phyloP scores from a whole-genome alignment of 768 basidiomycete genomes.

The Russula brevipes region DNA sequence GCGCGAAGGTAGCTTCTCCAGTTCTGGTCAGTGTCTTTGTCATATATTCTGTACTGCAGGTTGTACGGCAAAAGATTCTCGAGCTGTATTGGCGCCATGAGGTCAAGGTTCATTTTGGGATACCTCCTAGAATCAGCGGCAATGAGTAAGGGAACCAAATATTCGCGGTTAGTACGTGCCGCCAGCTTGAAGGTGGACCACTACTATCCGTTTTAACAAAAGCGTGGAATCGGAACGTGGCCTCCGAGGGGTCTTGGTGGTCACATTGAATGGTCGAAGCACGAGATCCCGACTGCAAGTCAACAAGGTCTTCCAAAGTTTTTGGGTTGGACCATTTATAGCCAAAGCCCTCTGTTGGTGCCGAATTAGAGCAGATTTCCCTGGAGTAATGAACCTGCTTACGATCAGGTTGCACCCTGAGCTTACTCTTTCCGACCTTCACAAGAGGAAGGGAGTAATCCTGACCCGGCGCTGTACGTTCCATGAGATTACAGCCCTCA shows the following conservation, averaged over 20 bases:
- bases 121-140: slow-evolving; percentile 50
- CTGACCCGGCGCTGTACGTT: slow-evolving; percentile 64
- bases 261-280: slow-evolving; percentile 79
- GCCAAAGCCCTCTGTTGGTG: slow-evolving; percentile 78
- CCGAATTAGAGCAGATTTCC: neutral
- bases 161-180: neutral
- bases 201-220: slow-evolving; percentile 73
- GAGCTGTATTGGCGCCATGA: slow-evolving; percentile 90
- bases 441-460: slow-evolving; percentile 89
- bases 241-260: slow-evolving; percentile 73
- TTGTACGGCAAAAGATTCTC: slow-evolving; percentile 96
- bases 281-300: slow-evolving; percentile 39
- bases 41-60: slow-evolving; percentile 92
- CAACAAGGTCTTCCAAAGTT: slow-evolving; percentile 83
- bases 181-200: slow-evolving; percentile 34
- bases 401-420: slow-evolving; percentile 92
- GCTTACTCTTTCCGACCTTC: slow-evolving; percentile 72
- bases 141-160: neutral
- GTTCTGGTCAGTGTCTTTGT: slow-evolving; percentile 90
- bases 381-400: slow-evolving; percentile 32
- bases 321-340: slow-evolving; percentile 89
- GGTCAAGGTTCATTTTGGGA: slow-evolving; percentile 77
- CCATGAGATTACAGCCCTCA: neutral
- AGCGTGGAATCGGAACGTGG: slow-evolving; percentile 91
- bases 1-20: slow-evolving; percentile 91